Conservation (phyloP, 2,329 filamentous ascomycete genomes). For the Paecilomyces dactylethromorphus region DNA sequence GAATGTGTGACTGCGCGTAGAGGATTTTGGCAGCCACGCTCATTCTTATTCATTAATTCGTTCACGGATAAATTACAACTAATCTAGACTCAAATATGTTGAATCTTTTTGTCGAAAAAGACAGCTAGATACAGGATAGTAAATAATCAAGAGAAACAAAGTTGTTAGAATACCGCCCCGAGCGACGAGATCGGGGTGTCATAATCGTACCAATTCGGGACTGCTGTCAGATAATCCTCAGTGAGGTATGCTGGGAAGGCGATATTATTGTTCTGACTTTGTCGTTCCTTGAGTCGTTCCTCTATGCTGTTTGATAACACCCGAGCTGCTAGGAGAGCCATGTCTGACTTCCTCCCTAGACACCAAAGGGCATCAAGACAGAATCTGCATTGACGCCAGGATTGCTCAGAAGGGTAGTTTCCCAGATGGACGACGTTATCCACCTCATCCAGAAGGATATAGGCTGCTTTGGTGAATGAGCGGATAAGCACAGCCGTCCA, state of each 20-base stretch:
- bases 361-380: constrained; percentile 52
- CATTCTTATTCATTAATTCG: no score
- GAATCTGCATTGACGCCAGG: constrained; percentile 37
- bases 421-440: not conserved
- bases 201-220: not conserved
- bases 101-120: not conserved
- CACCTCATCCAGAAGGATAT: constrained; percentile 29
- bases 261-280: not conserved
- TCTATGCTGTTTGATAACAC: not conserved
- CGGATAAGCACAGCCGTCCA: constrained; percentile 53
- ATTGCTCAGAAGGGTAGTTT: constrained; percentile 13
- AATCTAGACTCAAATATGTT: not conserved
- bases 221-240: not conserved
- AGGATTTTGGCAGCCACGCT: not conserved
- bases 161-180: not conserved
- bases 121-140: not conserved
- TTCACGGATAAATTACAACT: not conserved
- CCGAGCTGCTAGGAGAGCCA: constrained; percentile 33
- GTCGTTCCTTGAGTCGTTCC: not conserved
- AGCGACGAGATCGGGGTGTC: not conserved
- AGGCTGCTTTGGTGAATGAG: constrained; percentile 45
- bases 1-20: not conserved
- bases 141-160: not conserved
- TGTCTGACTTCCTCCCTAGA: constrained; percentile 52
- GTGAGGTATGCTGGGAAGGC: not conserved